Evolutionary conservation across 345 rosid species (phyloP), one percentile per base, ranked within the genome.

Genomic region (Trapa incisa): DNA sequence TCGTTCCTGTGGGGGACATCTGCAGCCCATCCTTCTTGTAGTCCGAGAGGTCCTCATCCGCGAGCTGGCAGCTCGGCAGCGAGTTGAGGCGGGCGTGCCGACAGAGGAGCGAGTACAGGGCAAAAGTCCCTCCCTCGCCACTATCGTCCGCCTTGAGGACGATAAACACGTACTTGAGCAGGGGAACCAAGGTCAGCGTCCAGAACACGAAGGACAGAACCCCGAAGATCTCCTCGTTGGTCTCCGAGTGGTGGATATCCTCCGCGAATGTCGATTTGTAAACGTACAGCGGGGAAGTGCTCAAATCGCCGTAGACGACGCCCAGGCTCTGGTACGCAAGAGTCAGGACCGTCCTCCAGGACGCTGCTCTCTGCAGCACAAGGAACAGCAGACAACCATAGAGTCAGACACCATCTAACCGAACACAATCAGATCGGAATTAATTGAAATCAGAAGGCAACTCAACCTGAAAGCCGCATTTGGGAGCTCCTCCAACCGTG

Each of bases 401-500:
- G 22, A 62, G 37, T 62, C 65, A 62, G 43, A 62, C 43, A 7
- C 65, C 6, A 61, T 61, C 22, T 3, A 35, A n/a, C 5, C 42
- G 1, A 11, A 61, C 42, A 37, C 11, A 45, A 7, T 45, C 48
- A 45, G 2, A 11, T 13, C 41, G 14, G 12, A 35, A 61, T 61
- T 5, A 16, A 22, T 6, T 11, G 37, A 58, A 58, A 58, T 15
- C 63, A 16, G 8, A 54, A n/a, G 33, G 8, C 4, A n/a, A 54
- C 22, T 29, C 16, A 16, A 5, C 63, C 38, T 9, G 2, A 15
- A 37, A 58, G 14, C 17, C 33, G 47, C 47, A 47, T 65, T 43
- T 22, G 47, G 29, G 8, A 64, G 47, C 32, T 16, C 81, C 72
- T 53, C 29, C 29, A 22, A 89, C 96, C 96, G 85, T 86, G 5